A percentile compares a stretch with the other conserved stretches of the same genome.
Conservation (phyloP, 202 grass and related monocot species). For the Miscanthus sacchariflorus region DNA sequence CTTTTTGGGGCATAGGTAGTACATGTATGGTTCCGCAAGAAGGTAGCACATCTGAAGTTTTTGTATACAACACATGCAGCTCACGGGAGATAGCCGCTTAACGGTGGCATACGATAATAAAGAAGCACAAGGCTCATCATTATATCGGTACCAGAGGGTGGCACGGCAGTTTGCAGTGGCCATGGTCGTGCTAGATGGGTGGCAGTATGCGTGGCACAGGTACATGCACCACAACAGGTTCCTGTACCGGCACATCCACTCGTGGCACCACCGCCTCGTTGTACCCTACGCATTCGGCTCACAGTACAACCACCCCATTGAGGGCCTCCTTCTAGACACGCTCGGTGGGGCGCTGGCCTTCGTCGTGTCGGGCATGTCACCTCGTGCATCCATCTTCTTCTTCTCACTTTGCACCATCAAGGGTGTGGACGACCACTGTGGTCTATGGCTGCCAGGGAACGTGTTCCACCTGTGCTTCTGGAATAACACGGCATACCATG, state of each 20-base stretch:
- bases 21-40: no score
- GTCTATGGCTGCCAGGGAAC: not conserved
- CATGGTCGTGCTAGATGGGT: not conserved
- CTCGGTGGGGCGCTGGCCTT: not conserved
- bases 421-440: not conserved
- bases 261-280: not conserved
- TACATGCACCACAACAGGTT: not conserved
- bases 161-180: not conserved
- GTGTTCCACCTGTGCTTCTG: not conserved
- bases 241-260: not conserved
- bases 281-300: not conserved
- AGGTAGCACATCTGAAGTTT: not conserved
- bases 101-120: not conserved
- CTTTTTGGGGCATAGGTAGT: no score
- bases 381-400: not conserved
- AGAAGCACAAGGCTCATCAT: not conserved
- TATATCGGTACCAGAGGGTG: not conserved
- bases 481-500: slow-evolving; percentile 76
- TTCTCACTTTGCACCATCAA: not conserved
- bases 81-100: not conserved
- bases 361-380: not conserved
- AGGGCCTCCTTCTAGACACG: not conserved
- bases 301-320: not conserved
- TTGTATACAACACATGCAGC: not conserved
- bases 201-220: not conserved